These are phyloP conservation scores for Beauveria medogensis DNA, from an alignment of 2,329 filamentous ascomycete genomes.

Conservation along the genomic window DNA sequence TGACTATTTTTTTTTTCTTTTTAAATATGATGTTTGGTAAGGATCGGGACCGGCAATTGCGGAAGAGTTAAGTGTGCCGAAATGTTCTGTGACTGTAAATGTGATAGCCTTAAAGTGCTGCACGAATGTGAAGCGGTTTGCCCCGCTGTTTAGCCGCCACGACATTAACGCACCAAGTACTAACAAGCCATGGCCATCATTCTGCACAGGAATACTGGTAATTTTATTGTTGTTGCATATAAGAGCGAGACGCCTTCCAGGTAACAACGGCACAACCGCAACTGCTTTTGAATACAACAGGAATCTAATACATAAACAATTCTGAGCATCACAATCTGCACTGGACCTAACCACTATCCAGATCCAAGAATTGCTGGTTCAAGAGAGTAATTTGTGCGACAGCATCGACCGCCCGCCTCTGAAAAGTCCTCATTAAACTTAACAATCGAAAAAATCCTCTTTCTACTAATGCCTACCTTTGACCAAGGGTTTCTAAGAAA, in stretches of 20 bases:
- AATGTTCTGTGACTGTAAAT: background rate
- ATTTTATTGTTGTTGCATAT: background rate
- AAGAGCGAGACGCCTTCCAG: background rate
- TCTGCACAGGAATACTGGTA: background rate
- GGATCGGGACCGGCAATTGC: background rate
- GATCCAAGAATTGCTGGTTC: background rate
- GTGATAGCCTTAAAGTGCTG: background rate
- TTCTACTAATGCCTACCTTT: constrained; percentile 16
- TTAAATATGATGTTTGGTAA: background rate
- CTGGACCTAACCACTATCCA: background rate
- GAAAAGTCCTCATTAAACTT: constrained; percentile 17
- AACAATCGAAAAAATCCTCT: constrained; percentile 14
- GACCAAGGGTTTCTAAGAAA: constrained; percentile 14
- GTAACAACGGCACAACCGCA: background rate
- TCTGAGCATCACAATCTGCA: background rate
- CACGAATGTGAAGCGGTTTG: background rate
- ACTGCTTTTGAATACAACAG: constrained; percentile 2
- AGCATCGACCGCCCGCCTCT: constrained; percentile 42
- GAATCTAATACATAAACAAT: background rate
- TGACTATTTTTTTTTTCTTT: background rate
- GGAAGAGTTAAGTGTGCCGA: too few relatives aligned
- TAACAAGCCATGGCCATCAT: background rate
- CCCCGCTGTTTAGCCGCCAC: constrained; percentile 2
- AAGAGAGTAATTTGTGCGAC: constrained; percentile 16
- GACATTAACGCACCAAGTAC: background rate